Base-by-base conservation (phyloP, 73 alveolate species). In the Effrenium voratum region DNA sequence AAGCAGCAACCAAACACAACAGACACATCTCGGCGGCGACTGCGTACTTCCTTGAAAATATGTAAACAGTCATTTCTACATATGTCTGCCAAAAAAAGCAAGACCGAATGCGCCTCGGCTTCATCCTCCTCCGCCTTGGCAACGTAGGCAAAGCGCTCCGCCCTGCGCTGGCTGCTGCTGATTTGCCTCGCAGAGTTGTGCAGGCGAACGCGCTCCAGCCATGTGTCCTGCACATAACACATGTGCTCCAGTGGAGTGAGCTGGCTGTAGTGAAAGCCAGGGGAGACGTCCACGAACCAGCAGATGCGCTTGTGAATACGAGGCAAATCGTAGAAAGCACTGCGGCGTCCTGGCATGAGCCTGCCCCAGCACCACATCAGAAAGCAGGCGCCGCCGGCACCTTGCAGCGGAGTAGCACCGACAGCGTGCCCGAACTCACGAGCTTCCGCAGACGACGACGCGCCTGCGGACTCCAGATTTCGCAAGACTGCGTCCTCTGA, bases 141-240 rank as follows among this genome's bases (percentile, higher is more conserved):
- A 5, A 26, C 38, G 40, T 76, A 76, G 26, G 77, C 59, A 30
- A 82, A 40, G 73, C 73, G 73, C n/a, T 60, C 73, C 3, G 73
- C 73, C 28, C 73, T 60, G 5, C 73, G 24, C 73, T 60, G 73
- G 73, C 73, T 60, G 73, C 73, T 60, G 73, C 73, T 60, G 73
- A 60, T 6, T 36, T 60, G 73, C 28, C 73, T 6, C 34, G 73
- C 73, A 13, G 24, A 30, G n/a, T 60, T 30, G 73, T 60, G 73
- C 73, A 60, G n/a, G n/a, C 16, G 41, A 19, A 19, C 47, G 16
- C 93, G 41, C n/a, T 82, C 93, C 93, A 82, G 36, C 93, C 93
- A 82, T 13, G 34, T 1, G 2, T 6, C 16, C 36, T 82, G 93
- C 52, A n/a, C 22, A 16, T 60, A 22, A 60, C 38, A 60, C 73